These are phyloP conservation scores for Aspergillus campestris DNA, from an alignment of 495 filamentous ascomycete species.

Conservation along the genomic window DNA sequence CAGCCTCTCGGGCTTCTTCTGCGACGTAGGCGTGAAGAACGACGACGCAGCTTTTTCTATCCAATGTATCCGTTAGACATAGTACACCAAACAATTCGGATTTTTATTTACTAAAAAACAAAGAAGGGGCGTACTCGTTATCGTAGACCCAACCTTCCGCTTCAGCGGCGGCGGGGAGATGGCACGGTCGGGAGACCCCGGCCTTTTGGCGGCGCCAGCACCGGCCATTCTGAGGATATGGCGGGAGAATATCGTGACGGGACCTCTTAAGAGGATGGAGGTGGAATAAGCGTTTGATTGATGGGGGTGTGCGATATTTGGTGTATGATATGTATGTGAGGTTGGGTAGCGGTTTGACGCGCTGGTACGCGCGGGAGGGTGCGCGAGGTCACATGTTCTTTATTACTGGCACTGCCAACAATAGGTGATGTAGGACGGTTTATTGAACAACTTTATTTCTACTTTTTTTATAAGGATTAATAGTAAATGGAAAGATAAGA, in stretches of 20 bases:
- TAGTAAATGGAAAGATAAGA: background rate
- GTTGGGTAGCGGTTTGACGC: constrained; percentile 10
- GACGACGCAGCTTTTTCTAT: constrained; percentile 62
- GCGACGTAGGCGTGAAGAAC: constrained; percentile 83
- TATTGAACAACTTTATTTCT: constrained; percentile 1
- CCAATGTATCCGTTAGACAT: too few relatives aligned
- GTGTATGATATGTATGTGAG: background rate
- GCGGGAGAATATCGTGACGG: constrained; percentile 4
- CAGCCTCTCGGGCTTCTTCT: constrained; percentile 73
- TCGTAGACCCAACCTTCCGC: constrained; percentile 58
- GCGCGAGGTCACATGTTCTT: constrained; percentile 40
- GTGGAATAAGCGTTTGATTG: background rate
- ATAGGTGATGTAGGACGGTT: background rate
- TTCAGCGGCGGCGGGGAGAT: constrained; percentile 42
- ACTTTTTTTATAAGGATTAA: background rate
- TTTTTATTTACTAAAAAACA: too few relatives aligned
- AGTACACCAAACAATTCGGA: too few relatives aligned
- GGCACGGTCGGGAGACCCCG: constrained; percentile 24
- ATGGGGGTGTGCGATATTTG: background rate
- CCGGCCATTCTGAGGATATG: constrained; percentile 25
- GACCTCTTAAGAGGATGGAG: background rate
- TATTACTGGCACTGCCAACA: background rate
- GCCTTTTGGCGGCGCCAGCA: constrained; percentile 23
- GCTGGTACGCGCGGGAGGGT: constrained; percentile 18
- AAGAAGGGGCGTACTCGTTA: constrained; percentile 54